Evolutionary conservation across 208 protist species (phyloP).

Genomic region (Wallacemonas sp.): DNA sequence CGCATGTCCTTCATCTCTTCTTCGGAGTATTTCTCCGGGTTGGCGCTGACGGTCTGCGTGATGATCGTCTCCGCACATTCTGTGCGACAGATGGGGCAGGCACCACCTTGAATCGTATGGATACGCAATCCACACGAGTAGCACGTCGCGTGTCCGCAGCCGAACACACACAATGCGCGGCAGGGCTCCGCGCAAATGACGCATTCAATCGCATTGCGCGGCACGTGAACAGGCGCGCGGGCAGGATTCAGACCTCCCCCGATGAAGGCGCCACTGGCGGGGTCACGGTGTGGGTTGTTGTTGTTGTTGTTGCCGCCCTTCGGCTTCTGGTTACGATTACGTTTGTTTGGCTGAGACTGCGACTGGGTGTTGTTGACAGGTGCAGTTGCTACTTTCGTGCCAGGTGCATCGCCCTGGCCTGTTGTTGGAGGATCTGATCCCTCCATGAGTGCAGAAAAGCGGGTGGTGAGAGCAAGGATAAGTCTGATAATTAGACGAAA

Average conservation of each 20-base stretch:
- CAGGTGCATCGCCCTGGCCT: not conserved
- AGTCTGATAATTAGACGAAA: no score
- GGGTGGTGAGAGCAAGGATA: not conserved
- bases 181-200: conserved; percentile 76
- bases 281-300: conserved; percentile 7
- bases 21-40: conserved; percentile 56
- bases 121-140: conserved; percentile 86
- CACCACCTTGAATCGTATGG: conserved; percentile 42
- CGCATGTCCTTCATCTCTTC: conserved; percentile 54
- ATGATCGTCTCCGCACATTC: conserved; percentile 40
- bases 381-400: no score
- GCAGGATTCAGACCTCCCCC: not conserved
- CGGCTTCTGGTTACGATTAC: conserved; percentile 7
- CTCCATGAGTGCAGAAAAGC: not conserved
- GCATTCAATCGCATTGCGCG: conserved; percentile 60
- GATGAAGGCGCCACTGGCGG: not conserved
- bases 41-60: conserved; percentile 38
- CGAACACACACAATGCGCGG: conserved; percentile 70
- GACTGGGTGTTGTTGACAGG: no score
- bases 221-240: not conserved
- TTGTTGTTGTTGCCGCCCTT: conserved; percentile 9
- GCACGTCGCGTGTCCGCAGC: conserved; percentile 81
- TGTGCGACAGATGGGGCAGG: conserved; percentile 78
- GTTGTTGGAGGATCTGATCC: not conserved
- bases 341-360: no score